Evolutionary conservation across 768 basidiomycete species (phyloP), one percentile per base, ranked within the genome.

Genomic region (Suillus variegatus): DNA sequence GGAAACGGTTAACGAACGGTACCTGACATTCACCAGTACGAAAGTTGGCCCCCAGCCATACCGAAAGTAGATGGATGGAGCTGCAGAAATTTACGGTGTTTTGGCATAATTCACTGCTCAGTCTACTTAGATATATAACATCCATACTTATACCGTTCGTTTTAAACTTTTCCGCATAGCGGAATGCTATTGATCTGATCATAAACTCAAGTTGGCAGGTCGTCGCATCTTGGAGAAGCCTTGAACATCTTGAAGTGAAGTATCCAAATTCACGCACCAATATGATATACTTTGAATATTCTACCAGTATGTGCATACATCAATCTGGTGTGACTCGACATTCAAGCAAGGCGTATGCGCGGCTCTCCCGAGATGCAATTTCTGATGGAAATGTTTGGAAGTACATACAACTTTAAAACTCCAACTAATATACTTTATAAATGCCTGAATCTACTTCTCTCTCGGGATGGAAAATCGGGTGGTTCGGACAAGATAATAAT

Each of bases 1-100:
- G 94, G 70, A 77, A 46, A 86, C 84, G 72, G 86, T 91, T 66
- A 73, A 72, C 61, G 58, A 69, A 14, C 56, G 73, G 60, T 82
- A 76, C 62, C 65, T 72, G 46, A 69, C 63, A 1, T 78, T 77
- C 47, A 32, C 32, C 20, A 65, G 63, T 38, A 8, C 60, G 28
- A 52, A 43, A 7, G 12, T 6, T 6, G 25, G 40, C 35, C n/a
- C 40, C 20, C 66, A 36, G 36, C 60, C 20, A 7, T 44, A 57
- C 43, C 41, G 60, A 67, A 46, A 71, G 58, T 28, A 61, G 61
- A 25, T 16, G 36, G 44, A 47, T 35, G 14, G 25, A 56, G 51
- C 10, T 35, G 22, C 36, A 43, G 57, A 65, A 40, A 65, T 58
- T 32, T 36, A 44, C 7, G 12, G 51, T 35, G 57, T 51, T 62